Conservation (phyloP, 768 basidiomycete species). For the Pisolithus albus region DNA sequence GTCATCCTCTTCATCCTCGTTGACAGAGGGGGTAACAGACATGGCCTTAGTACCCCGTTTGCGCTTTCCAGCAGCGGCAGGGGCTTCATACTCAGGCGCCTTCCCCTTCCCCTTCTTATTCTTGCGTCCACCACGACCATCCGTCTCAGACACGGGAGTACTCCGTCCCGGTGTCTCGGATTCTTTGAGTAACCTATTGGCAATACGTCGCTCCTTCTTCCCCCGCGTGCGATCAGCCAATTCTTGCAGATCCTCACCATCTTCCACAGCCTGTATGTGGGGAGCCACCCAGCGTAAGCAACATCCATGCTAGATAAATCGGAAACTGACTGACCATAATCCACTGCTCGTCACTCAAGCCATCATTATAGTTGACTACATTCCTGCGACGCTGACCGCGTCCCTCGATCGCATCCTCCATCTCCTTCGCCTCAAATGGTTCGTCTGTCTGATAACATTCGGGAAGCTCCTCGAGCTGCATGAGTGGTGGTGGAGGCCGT, state of each 20-base stretch:
- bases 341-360: constrained; percentile 91
- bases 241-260: constrained; percentile 75
- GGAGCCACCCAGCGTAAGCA: neutral
- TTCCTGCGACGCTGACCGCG: constrained; percentile 81
- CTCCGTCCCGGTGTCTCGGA: constrained; percentile 54
- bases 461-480: constrained; percentile 85
- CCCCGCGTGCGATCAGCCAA: constrained; percentile 58
- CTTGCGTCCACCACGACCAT: constrained; percentile 45
- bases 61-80: constrained; percentile 51
- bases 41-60: constrained; percentile 68
- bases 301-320: neutral
- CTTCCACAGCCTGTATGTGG: constrained; percentile 49
- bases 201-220: constrained; percentile 56
- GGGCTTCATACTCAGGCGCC: constrained; percentile 39
- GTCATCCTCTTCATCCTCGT: constrained; percentile 74
- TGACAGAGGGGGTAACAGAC: constrained; percentile 69
- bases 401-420: constrained; percentile 53
- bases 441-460: constrained; percentile 85
- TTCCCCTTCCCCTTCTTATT: constrained; percentile 55
- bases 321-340: constrained; percentile 37
- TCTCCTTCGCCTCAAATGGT: constrained; percentile 63
- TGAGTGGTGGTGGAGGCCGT: constrained; percentile 68
- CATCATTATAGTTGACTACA: constrained; percentile 88
- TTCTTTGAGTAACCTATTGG: constrained; percentile 54
- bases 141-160: constrained; percentile 59